Evolutionary conservation across 345 rosid species (phyloP).

Genomic region (Triadica sebifera): DNA sequence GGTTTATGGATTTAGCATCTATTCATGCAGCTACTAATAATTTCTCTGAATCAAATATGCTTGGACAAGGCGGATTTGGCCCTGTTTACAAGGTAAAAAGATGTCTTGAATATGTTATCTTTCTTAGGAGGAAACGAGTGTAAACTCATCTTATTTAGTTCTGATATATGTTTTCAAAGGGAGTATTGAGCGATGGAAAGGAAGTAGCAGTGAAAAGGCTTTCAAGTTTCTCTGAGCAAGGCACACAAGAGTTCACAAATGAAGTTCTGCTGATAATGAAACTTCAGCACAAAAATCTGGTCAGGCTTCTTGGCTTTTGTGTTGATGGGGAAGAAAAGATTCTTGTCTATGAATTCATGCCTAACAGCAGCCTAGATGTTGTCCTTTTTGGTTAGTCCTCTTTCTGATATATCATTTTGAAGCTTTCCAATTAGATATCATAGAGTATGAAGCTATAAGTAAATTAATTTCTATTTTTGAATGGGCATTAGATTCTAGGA

Average conservation of each 20-base stretch:
- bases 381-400: constrained; percentile 7
- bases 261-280: constrained; percentile 30
- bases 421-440: not conserved
- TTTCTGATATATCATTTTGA: not conserved
- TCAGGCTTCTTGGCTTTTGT: constrained; percentile 15
- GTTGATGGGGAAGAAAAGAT: constrained; percentile 15
- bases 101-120: not conserved
- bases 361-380: constrained; percentile 21
- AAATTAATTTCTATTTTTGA: not conserved
- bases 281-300: constrained; percentile 23
- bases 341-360: constrained; percentile 16
- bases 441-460: not conserved
- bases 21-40: constrained; percentile 37
- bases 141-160: not conserved
- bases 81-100: constrained; percentile 10
- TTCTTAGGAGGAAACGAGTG: no score
- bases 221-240: constrained; percentile 35
- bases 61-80: constrained; percentile 14
- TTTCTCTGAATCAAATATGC: constrained; percentile 27
- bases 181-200: constrained; percentile 42
- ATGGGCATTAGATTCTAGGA: constrained; percentile 19
- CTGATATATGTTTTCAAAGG: constrained; percentile 32
- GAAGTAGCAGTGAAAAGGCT: constrained; percentile 46
- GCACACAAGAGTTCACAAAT: constrained; percentile 37
- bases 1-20: constrained; percentile 24